Conservation (phyloP, 2,329 filamentous ascomycete genomes). For the Aureobasidium zeae region DNA sequence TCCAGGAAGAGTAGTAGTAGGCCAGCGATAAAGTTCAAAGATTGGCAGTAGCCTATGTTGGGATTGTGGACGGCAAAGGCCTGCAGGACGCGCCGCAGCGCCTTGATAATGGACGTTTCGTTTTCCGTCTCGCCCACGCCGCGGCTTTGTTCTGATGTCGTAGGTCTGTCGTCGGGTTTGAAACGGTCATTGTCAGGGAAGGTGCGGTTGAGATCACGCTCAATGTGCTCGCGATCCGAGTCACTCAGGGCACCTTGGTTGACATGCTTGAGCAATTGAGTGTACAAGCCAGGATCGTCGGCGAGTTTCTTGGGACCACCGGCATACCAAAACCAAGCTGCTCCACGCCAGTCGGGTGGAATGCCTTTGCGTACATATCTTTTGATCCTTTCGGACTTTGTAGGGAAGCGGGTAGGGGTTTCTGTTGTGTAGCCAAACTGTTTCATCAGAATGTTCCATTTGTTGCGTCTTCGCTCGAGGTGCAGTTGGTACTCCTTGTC, state of each 20-base stretch:
- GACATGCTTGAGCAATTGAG: constrained; percentile 56
- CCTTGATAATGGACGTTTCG: constrained; percentile 71
- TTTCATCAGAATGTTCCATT: constrained; percentile 60
- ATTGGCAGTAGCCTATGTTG: constrained; percentile 89
- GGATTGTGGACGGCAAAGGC: constrained; percentile 89
- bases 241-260: constrained; percentile 54
- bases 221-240: constrained; percentile 79
- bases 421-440: constrained; percentile 45
- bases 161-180: constrained; percentile 51
- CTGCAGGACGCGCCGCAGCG: constrained; percentile 74
- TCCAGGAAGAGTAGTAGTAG: constrained; percentile 77
- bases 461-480: constrained; percentile 62
- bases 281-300: constrained; percentile 69
- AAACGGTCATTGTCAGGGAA: constrained; percentile 92
- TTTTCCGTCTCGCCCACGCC: constrained; percentile 23
- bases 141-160: constrained; percentile 22
- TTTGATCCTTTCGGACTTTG: constrained; percentile 73
- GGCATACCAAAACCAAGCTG: constrained; percentile 94
- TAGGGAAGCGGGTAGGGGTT: constrained; percentile 67
- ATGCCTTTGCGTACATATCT: constrained; percentile 88
- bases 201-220: constrained; percentile 84
- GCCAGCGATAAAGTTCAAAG: constrained; percentile 87
- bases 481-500: constrained; percentile 65
- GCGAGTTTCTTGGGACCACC: constrained; percentile 72
- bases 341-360: constrained; percentile 86